These are phyloP conservation scores for Cutaneotrichosporon sp. DNA, from an alignment of 1,284 basidiomycete species.

Conservation along the genomic window DNA sequence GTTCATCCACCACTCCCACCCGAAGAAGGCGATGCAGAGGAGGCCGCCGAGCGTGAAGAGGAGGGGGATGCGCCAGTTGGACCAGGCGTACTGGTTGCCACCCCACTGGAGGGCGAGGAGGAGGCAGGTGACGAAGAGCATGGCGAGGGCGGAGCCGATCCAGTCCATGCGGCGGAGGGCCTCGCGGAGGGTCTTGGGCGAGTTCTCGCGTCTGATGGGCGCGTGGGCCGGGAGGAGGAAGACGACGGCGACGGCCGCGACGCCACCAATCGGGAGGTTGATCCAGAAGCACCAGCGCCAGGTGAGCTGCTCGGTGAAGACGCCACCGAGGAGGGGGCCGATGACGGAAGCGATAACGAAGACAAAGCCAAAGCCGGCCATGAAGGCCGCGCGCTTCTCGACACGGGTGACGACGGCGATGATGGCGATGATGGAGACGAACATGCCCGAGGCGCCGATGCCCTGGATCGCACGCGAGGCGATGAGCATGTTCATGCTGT, in stretches of 20 bases:
- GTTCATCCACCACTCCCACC: conserved; percentile 51
- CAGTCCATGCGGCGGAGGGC: conserved; percentile 52
- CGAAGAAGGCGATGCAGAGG: conserved; percentile 47
- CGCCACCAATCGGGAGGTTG: conserved; percentile 56
- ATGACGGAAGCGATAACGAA: conserved; percentile 53
- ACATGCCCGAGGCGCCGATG: conserved; percentile 43
- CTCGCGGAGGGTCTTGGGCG: conserved; percentile 27
- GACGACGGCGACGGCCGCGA: conserved; percentile 50
- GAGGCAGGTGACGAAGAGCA: conserved; percentile 53
- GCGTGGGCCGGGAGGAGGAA: conserved; percentile 57
- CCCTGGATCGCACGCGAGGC: conserved; percentile 57
- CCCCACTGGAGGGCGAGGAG: conserved; percentile 57
- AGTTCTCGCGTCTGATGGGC: conserved; percentile 55
- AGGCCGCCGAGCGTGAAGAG: conserved; percentile 53
- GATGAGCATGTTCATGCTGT: conserved; percentile 54
- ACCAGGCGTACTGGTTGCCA: conserved; percentile 49
- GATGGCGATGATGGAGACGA: conserved; percentile 55
- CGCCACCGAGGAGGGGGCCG: conserved; percentile 54
- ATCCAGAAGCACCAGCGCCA: conserved; percentile 59
- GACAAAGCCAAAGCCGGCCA: conserved; percentile 47
- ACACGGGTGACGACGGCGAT: conserved; percentile 53
- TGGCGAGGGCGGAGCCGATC: conserved; percentile 52
- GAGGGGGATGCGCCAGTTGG: conserved; percentile 47
- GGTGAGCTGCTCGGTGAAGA: conserved; percentile 55
- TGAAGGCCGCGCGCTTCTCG: conserved; percentile 54